Percentiles rank a stretch among this genome's conserved stretches.
Conservation (phyloP, 1,284 basidiomycete genomes). For the Heliocybe sulcata region DNA sequence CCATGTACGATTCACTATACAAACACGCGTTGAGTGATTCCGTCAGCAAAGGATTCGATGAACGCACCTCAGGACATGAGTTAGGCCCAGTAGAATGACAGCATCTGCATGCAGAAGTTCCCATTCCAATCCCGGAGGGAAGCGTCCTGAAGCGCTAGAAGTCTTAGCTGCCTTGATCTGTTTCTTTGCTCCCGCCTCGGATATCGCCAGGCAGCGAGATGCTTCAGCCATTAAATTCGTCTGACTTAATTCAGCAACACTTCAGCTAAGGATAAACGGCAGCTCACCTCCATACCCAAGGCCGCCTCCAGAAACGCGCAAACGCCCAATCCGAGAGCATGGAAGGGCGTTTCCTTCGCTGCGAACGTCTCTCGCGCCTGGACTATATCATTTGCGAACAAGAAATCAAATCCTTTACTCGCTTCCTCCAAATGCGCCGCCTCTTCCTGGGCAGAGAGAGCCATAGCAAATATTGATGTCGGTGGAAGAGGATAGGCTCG, state of each 20-base stretch:
- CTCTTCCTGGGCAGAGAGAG: constrained; percentile 17
- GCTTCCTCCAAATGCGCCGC: constrained; percentile 40
- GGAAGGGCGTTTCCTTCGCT: constrained; percentile 52
- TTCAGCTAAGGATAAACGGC: constrained; percentile 1
- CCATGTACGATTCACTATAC: constrained; percentile 65
- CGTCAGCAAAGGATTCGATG: not conserved
- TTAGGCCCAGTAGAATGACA: constrained; percentile 59
- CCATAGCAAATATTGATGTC: not conserved
- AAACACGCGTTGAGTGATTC: constrained; percentile 5
- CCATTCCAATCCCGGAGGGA: constrained; percentile 60
- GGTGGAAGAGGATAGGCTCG: not conserved
- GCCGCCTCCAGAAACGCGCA: constrained; percentile 72
- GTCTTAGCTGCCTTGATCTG: constrained; percentile 33
- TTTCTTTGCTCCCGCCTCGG: constrained; percentile 55
- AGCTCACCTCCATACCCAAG: constrained; percentile 70
- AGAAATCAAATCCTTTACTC: constrained; percentile 51
- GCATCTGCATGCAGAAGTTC: constrained; percentile 69
- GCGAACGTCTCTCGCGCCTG: constrained; percentile 45
- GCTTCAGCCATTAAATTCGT: constrained; percentile 51
- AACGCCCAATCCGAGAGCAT: constrained; percentile 64
- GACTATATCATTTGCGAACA: constrained; percentile 61
- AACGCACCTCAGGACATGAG: constrained; percentile 57
- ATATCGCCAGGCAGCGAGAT: constrained; percentile 39
- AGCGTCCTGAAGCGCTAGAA: constrained; percentile 31
- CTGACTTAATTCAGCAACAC: constrained; percentile 19